phyloP scores from a whole-genome alignment of 164 flowering plant genomes.

The Magnolia kwangsiensis region DNA sequence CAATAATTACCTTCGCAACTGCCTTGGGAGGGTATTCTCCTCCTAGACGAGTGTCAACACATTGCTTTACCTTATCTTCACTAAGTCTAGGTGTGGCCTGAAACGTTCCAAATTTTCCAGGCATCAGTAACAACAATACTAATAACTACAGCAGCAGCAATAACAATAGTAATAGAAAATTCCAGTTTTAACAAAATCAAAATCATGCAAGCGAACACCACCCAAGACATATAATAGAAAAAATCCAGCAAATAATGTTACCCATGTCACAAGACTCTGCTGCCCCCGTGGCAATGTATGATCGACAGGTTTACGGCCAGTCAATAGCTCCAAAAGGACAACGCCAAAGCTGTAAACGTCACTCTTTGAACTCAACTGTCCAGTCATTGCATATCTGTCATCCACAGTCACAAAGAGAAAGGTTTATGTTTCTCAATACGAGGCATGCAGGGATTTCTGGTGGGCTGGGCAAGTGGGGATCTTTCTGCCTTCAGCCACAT shows the following conservation, averaged over 20 bases:
- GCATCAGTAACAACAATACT: conserved; percentile 3
- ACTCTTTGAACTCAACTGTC: conserved; percentile 80
- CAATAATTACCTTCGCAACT: conserved; percentile 69
- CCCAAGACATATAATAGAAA: background rate
- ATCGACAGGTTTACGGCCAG: conserved; percentile 90
- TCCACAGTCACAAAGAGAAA: conserved; percentile 5
- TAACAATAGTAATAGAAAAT: too few species aligned
- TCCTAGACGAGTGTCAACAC: conserved; percentile 69
- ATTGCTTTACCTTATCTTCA: conserved; percentile 86
- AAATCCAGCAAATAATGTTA: conserved; percentile 20
- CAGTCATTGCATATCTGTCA: conserved; percentile 90
- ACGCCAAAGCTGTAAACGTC: conserved; percentile 91
- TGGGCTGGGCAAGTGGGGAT: background rate
- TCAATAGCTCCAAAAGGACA: conserved; percentile 78
- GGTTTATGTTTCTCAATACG: background rate
- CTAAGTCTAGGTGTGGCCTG: conserved; percentile 89
- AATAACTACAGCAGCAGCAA: background rate
- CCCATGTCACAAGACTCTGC: conserved; percentile 93
- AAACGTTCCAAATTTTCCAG: conserved; percentile 14
- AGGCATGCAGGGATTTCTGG: background rate
- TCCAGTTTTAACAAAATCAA: background rate
- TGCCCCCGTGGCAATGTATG: conserved; percentile 87
- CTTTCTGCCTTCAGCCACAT: background rate
- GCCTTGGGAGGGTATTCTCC: conserved; percentile 82
- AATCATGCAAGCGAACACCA: background rate